Evolutionary conservation across 495 filamentous ascomycete genomes (phyloP), one percentile per base, ranked within the genome.

Genomic region (Daldinia grandis): DNA sequence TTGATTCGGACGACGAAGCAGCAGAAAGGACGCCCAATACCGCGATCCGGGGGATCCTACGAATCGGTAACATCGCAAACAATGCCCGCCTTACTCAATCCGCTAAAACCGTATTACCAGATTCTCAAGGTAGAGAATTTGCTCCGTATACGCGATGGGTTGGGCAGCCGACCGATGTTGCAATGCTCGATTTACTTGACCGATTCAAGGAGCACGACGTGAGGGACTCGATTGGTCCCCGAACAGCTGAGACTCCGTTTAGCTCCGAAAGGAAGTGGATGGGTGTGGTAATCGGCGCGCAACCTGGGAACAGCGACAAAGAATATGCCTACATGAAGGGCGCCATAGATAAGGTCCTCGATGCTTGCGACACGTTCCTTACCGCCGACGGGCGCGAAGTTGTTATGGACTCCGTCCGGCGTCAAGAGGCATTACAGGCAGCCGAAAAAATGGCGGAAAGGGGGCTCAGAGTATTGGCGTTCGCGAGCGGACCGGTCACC

Each of bases 251-350:
- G 75, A 93, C 92, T 1, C 94, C 95, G 0, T 99, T 99, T 76
- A 97, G 93, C 75, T 98, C 95, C 0, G 94, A 98, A 73, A 88
- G 93, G 51, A 99, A 98, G 79, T 99, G 95, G 95, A 99, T 98
- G 95, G 95, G 95, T 35, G 94, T 97, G 14, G 88, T 92, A 2
- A 93, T 97, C 69, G 89, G 90, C 31, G 84, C 82, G 3, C 85
- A 86, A 62, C 78, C 87, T 5, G 81, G 76, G 19, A 83, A 78
- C 62, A 78, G 70, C 54, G 83, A 85, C 27, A 87, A 83, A 73
- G 90, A 95, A 71, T 86, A 92, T 62, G 94, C 92, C 12, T 98
- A 98, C 72, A 91, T 97, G 76, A 99, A 99, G 76, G 95, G 95
- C 47, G 93, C 95, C 58, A 84, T 98, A 37, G 95, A 99, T 76